Evolutionary conservation across 495 filamentous ascomycete genomes (phyloP).

Genomic region (Achaetomiella virescens): DNA sequence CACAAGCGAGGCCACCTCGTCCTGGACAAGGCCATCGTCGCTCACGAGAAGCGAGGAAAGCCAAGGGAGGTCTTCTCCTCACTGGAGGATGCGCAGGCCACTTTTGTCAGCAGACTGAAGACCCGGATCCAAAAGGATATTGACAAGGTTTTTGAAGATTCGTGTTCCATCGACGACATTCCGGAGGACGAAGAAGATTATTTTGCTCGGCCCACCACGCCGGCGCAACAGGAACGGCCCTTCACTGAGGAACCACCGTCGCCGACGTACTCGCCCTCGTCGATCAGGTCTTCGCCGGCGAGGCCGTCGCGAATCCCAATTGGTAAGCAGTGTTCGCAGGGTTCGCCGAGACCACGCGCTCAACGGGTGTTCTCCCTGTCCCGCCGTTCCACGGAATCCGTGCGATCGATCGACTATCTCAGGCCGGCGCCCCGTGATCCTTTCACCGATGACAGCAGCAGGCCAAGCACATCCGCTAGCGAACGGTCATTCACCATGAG

Average conservation of each 20-base stretch:
- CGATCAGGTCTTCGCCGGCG: not conserved
- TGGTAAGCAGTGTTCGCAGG: not conserved
- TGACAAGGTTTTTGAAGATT: constrained; percentile 41
- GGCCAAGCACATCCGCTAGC: constrained; percentile 3
- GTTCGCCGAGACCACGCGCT: constrained; percentile 8
- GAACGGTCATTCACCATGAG: not conserved
- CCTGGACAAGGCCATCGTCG: constrained; percentile 41
- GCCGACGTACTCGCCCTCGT: constrained; percentile 12
- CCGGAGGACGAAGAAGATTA: constrained; percentile 24
- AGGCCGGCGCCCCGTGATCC: not conserved
- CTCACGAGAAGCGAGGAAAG: constrained; percentile 27
- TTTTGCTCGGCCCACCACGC: constrained; percentile 4
- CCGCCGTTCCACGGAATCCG: constrained; percentile 14
- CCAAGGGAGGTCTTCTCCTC: constrained; percentile 17
- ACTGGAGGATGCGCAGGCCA: constrained; percentile 16
- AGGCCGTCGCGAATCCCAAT: not conserved
- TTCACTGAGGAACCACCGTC: constrained; percentile 7
- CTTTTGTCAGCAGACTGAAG: constrained; percentile 29
- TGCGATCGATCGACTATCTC: constrained; percentile 9
- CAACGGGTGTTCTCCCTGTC: constrained; percentile 19
- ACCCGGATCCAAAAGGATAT: constrained; percentile 38
- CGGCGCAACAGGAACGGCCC: not conserved
- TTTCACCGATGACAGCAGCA: not conserved
- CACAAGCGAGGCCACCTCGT: constrained; percentile 43
- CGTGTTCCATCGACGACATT: constrained; percentile 36